These are phyloP conservation scores for Cryptococcus sp. DNA, from an alignment of 1,284 basidiomycete genomes.

Conservation along the genomic window DNA sequence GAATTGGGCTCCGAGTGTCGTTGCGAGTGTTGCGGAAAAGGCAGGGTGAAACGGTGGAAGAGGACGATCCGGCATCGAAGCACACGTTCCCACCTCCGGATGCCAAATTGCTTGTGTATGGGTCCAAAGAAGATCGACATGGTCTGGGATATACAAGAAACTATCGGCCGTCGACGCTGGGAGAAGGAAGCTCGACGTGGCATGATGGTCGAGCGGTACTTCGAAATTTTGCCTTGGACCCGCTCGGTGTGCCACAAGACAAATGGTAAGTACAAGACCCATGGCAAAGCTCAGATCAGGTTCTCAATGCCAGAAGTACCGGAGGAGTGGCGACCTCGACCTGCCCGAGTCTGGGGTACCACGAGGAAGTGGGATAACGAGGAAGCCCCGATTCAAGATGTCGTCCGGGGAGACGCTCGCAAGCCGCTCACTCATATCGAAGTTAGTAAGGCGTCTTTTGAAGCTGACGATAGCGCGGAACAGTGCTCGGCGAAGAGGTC, in stretches of 20 bases:
- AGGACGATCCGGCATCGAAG: constrained; percentile 66
- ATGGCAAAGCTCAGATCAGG: too few relatives aligned
- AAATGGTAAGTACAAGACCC: constrained; percentile 55
- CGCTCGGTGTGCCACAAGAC: constrained; percentile 64
- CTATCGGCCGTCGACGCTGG: constrained; percentile 53
- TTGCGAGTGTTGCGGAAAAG: constrained; percentile 67
- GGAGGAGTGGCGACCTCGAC: constrained; percentile 76
- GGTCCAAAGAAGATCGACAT: constrained; percentile 65
- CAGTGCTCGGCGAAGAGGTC: constrained; percentile 74
- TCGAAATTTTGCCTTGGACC: constrained; percentile 62
- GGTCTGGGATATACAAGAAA: constrained; percentile 74
- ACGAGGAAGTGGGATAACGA: constrained; percentile 54
- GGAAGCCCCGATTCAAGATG: constrained; percentile 28
- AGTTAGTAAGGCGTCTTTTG: constrained; percentile 19
- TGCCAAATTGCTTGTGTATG: constrained; percentile 58
- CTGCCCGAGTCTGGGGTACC: constrained; percentile 66
- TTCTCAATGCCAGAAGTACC: constrained; percentile 76
- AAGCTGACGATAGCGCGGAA: constrained; percentile 58
- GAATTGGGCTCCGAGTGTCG: constrained; percentile 84
- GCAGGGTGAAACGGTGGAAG: constrained; percentile 54
- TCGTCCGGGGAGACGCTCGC: constrained; percentile 27
- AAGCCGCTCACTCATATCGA: constrained; percentile 38
- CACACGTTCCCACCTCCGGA: constrained; percentile 83
- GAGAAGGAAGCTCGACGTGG: constrained; percentile 53
- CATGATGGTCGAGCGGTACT: constrained; percentile 68